Evolutionary conservation across 805 yeast species (phyloP).

Genomic region (Priceomyces castillae): DNA sequence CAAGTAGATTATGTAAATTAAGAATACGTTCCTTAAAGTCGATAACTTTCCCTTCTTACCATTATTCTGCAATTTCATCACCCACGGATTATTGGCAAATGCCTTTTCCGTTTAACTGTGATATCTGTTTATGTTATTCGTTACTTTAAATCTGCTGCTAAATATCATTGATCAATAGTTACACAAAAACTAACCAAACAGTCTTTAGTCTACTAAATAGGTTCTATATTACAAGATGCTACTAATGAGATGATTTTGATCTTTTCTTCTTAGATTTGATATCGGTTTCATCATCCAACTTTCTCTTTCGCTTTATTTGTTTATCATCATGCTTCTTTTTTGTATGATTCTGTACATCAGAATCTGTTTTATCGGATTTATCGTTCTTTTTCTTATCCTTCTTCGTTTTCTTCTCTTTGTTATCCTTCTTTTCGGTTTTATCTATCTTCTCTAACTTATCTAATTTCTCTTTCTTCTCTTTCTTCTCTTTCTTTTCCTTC

Average conservation of each 20-base stretch:
- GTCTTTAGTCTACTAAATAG: neutral
- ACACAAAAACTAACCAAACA: neutral
- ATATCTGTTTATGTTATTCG: neutral
- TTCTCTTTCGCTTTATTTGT: constrained; percentile 13
- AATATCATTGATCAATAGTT: neutral
- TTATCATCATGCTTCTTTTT: constrained; percentile 12
- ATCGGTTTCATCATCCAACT: constrained; percentile 1
- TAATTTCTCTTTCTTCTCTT: constrained; percentile 16
- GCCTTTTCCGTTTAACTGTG: neutral
- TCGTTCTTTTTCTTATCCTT: constrained; percentile 11
- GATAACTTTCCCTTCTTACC: neutral
- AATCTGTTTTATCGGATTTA: neutral
- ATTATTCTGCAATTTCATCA: neutral
- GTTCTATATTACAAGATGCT: no score
- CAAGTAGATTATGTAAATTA: neutral
- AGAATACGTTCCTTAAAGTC: neutral
- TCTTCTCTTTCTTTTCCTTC: constrained; percentile 17
- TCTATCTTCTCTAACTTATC: constrained; percentile 25
- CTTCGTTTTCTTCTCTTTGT: constrained; percentile 15
- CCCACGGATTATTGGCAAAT: neutral
- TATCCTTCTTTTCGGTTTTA: constrained; percentile 17
- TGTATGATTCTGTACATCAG: constrained; percentile 14
- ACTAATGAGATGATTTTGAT: neutral
- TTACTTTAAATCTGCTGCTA: no score
- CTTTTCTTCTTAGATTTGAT: neutral